Conservation (phyloP, 2,329 filamentous ascomycete genomes). For the Oidium heveae region DNA sequence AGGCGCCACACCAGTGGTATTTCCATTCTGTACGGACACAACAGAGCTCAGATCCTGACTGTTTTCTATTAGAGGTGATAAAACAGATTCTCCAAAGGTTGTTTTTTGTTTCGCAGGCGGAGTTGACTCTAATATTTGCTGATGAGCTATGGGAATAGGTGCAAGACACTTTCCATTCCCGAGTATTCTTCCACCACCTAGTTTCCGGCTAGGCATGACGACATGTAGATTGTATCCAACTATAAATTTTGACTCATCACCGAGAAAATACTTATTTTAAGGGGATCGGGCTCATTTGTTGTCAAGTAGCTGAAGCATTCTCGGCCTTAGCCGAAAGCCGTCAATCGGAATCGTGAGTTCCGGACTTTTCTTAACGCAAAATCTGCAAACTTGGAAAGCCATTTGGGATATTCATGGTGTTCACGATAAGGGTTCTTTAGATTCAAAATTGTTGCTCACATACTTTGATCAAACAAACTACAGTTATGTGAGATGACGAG, state of each 20-base stretch:
- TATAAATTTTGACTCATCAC: background rate
- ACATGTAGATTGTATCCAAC: background rate
- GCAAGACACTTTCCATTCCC: constrained; percentile 67
- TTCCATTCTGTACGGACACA: constrained; percentile 43
- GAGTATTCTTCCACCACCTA: constrained; percentile 78
- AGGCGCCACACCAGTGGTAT: constrained; percentile 22
- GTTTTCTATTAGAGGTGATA: constrained; percentile 43
- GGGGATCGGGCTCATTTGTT: background rate
- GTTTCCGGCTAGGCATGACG: constrained; percentile 58
- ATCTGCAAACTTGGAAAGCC: background rate
- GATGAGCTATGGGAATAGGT: constrained; percentile 21
- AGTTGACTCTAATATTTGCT: constrained; percentile 18
- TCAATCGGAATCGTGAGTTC: background rate
- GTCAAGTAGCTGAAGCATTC: background rate
- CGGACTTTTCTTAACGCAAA: background rate
- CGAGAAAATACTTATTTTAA: background rate
- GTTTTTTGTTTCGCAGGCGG: constrained; percentile 19
- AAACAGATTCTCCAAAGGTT: background rate
- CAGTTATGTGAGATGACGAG: too few relatives aligned
- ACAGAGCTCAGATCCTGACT: constrained; percentile 59
- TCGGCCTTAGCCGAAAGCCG: background rate
- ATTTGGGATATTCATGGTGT: too few relatives aligned
- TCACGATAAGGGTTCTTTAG: too few relatives aligned
- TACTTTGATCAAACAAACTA: too few relatives aligned
- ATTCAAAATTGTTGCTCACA: too few relatives aligned